Evolutionary conservation across 257 asterid genomes (phyloP).

Genomic region (Gentiana straminea): DNA sequence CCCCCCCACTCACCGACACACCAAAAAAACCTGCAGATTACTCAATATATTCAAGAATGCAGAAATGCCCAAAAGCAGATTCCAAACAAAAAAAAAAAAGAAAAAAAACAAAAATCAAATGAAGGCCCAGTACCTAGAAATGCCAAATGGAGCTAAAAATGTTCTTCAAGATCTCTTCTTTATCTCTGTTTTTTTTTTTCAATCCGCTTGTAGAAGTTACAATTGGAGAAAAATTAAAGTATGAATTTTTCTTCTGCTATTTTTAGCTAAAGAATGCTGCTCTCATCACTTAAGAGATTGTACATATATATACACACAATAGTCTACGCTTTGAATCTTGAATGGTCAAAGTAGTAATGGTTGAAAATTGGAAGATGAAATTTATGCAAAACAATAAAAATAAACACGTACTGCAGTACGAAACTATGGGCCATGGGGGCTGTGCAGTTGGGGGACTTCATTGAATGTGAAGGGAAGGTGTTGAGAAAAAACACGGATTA

Average conservation of each 20-base stretch:
- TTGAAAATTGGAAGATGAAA: conserved; percentile 1
- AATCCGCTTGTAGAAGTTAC: not conserved
- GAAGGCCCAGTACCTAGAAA: conserved; percentile 7
- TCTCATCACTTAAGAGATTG: not conserved
- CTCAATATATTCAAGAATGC: not conserved
- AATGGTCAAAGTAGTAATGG: conserved; percentile 7
- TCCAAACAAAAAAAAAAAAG: not conserved
- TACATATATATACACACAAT: not conserved
- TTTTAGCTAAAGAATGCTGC: not conserved
- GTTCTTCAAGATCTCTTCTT: not conserved
- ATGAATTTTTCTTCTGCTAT: too few relatives aligned
- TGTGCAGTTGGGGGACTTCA: too few relatives aligned
- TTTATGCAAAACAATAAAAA: not conserved
- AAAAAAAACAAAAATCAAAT: not conserved
- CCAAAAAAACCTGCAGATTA: not conserved
- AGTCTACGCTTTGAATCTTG: conserved; percentile 9
- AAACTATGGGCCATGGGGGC: too few relatives aligned
- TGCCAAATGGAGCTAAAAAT: not conserved
- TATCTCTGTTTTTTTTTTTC: not conserved
- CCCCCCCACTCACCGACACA: not conserved
- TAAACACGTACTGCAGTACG: conserved; percentile 5
- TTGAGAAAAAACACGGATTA: too few relatives aligned
- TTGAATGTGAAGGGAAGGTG: too few relatives aligned
- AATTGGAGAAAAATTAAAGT: not conserved
- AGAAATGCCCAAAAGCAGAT: conserved; percentile 1